Evolutionary conservation across 2,329 filamentous ascomycete genomes (phyloP).

Genomic region (Lasiodiplodia sp.): DNA sequence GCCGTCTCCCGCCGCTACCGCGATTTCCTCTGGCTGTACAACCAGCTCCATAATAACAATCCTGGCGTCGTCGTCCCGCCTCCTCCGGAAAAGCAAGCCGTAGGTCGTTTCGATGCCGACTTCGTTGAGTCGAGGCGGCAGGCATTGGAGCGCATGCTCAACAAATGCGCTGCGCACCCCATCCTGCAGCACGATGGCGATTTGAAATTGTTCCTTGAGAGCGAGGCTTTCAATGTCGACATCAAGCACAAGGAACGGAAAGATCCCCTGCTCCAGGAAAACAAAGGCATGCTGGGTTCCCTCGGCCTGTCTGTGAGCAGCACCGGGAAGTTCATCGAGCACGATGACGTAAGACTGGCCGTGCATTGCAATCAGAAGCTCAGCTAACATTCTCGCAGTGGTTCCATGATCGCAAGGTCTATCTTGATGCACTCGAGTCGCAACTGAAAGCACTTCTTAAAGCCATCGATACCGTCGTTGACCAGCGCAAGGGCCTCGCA

Average conservation of each 20-base stretch:
- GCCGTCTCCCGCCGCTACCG: constrained; percentile 92
- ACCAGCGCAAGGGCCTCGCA: constrained; percentile 89
- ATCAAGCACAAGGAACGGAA: constrained; percentile 97
- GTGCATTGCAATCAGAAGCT: neutral
- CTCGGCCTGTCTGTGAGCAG: constrained; percentile 81
- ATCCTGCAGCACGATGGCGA: constrained; percentile 92
- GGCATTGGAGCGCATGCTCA: constrained; percentile 95
- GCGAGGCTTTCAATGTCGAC: constrained; percentile 93
- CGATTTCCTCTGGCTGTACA: constrained; percentile 98
- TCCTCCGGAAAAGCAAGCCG: constrained; percentile 96
- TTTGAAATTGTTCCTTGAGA: constrained; percentile 95
- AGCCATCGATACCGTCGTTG: constrained; percentile 90
- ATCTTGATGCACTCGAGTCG: constrained; percentile 90
- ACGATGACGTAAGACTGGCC: constrained; percentile 78
- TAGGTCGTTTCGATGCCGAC: constrained; percentile 93
- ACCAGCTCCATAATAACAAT: constrained; percentile 90
- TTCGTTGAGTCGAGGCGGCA: constrained; percentile 93
- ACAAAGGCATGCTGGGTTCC: constrained; percentile 89
- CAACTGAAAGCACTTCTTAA: constrained; percentile 91
- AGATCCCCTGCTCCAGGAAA: constrained; percentile 84
- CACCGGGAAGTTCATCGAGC: constrained; percentile 88
- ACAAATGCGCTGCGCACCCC: constrained; percentile 90
- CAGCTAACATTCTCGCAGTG: constrained; percentile 63
- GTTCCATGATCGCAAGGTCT: constrained; percentile 97
- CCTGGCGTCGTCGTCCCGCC: constrained; percentile 94